phyloP scores from a whole-genome alignment of 176 grass and related monocot genomes.

The Rhynchospora tenuis region DNA sequence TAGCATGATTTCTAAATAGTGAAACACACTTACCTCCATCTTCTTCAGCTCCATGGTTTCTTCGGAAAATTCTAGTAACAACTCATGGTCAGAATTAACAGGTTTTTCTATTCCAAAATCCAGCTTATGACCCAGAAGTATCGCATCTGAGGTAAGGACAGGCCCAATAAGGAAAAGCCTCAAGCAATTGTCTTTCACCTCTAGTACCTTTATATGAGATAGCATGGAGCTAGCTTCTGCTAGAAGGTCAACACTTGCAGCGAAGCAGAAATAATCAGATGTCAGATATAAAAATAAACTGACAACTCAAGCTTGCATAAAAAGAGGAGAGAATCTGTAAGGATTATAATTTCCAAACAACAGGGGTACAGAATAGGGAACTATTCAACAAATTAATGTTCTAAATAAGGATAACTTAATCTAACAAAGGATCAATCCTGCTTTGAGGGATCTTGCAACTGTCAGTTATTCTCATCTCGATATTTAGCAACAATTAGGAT shows the following conservation, averaged over 20 bases:
- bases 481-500: background rate
- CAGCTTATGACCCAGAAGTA: conserved; percentile 48
- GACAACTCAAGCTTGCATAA: background rate
- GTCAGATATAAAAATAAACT: conserved; percentile 28
- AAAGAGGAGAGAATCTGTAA: background rate
- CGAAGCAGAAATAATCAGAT: conserved; percentile 8
- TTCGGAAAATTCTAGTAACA: conserved; percentile 66
- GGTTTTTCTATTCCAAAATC: conserved; percentile 43
- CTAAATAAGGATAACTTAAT: background rate
- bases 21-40: conserved; percentile 47
- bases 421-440: background rate
- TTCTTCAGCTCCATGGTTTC: conserved; percentile 62
- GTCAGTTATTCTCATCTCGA: background rate
- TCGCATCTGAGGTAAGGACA: conserved; percentile 29
- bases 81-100: conserved; percentile 61
- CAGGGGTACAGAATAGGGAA: background rate
- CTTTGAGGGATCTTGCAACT: background rate
- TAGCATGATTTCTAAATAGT: background rate
- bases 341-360: background rate
- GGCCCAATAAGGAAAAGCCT: conserved; percentile 47
- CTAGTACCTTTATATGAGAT: conserved; percentile 57
- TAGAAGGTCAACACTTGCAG: conserved; percentile 45
- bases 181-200: conserved; percentile 49
- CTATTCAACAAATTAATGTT: background rate
- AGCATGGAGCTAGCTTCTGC: conserved; percentile 47